A percentile compares a stretch with the other conserved stretches of the same genome.
phyloP scores from a whole-genome alignment of 1,284 basidiomycete species.

The Bondarzewia mesenterica region DNA sequence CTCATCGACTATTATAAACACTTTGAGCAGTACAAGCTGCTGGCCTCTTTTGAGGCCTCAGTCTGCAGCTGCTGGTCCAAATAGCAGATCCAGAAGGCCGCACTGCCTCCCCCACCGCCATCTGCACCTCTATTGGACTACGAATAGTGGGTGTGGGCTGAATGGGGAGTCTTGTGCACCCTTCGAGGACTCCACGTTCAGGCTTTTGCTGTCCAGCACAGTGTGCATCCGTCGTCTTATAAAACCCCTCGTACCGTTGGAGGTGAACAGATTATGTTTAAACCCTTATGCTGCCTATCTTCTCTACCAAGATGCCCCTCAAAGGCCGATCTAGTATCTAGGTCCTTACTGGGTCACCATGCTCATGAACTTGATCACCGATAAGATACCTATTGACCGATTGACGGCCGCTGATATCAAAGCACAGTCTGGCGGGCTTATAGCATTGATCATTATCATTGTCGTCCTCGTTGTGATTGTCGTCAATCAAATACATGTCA shows the following conservation, averaged over 20 bases:
- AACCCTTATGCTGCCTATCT: slow-evolving; percentile 68
- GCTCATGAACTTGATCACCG: slow-evolving; percentile 55
- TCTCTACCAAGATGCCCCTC: slow-evolving; percentile 53
- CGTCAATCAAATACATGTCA: slow-evolving; percentile 75
- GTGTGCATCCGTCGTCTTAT: slow-evolving; percentile 59
- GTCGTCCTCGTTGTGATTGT: slow-evolving; percentile 52
- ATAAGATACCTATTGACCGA: slow-evolving; percentile 67
- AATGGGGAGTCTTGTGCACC: slow-evolving; percentile 64
- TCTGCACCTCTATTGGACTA: slow-evolving; percentile 63
- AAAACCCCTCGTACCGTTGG: slow-evolving; percentile 79
- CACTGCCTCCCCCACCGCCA: too few relatives aligned
- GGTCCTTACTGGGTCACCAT: slow-evolving; percentile 79
- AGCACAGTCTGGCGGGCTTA: slow-evolving; percentile 63
- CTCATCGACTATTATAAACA: too few relatives aligned
- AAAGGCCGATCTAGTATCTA: slow-evolving; percentile 72
- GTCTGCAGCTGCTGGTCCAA: too few relatives aligned
- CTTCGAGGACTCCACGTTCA: slow-evolving; percentile 52
- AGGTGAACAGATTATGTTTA: slow-evolving; percentile 51
- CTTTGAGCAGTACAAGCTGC: too few relatives aligned
- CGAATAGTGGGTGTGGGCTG: slow-evolving; percentile 70
- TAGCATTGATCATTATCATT: slow-evolving; percentile 64
- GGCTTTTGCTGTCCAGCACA: slow-evolving; percentile 80
- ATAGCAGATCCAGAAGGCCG: too few relatives aligned
- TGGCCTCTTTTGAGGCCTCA: too few relatives aligned
- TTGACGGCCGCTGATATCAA: slow-evolving; percentile 65